These are phyloP conservation scores for Nigrospora osmanthi DNA, from an alignment of 2,329 filamentous ascomycete species.

Conservation along the genomic window DNA sequence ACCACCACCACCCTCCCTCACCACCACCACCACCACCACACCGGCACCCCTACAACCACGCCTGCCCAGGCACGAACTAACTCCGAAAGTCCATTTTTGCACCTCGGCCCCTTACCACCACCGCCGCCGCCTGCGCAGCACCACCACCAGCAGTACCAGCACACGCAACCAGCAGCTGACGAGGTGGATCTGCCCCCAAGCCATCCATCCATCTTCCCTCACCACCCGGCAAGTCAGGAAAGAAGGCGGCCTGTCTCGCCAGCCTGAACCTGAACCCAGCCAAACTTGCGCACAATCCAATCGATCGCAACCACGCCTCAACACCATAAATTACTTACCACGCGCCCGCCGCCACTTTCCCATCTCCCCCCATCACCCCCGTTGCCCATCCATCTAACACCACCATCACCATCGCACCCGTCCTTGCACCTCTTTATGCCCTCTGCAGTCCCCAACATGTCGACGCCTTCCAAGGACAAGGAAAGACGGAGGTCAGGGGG, in stretches of 20 bases:
- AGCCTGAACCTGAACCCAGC: neutral
- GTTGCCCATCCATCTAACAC: neutral
- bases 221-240: too few relatives aligned
- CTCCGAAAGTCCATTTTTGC: slow-evolving; percentile 5
- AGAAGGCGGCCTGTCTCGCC: too few relatives aligned
- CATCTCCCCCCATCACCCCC: neutral
- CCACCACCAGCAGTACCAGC: too few relatives aligned
- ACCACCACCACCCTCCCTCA: slow-evolving; percentile 6
- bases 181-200: too few relatives aligned
- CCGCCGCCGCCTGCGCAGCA: neutral
- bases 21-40: slow-evolving; percentile 8
- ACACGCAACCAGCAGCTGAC: too few relatives aligned
- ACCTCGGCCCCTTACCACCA: slow-evolving; percentile 2
- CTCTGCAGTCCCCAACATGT: slow-evolving; percentile 22
- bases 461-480: slow-evolving; percentile 31
- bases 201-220: too few relatives aligned
- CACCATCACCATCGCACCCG: slow-evolving; percentile 4
- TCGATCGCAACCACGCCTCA: neutral
- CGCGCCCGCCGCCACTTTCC: slow-evolving; percentile 2
- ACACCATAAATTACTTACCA: slow-evolving; percentile 2
- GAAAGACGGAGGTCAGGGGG: slow-evolving; percentile 34
- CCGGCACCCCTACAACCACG: slow-evolving; percentile 7
- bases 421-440: slow-evolving; percentile 21
- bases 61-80: neutral
- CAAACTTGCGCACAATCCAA: slow-evolving; percentile 4